phyloP scores from a whole-genome alignment of 371 early-diverging fungal species.

The Lichtheimia corymbifera region DNA sequence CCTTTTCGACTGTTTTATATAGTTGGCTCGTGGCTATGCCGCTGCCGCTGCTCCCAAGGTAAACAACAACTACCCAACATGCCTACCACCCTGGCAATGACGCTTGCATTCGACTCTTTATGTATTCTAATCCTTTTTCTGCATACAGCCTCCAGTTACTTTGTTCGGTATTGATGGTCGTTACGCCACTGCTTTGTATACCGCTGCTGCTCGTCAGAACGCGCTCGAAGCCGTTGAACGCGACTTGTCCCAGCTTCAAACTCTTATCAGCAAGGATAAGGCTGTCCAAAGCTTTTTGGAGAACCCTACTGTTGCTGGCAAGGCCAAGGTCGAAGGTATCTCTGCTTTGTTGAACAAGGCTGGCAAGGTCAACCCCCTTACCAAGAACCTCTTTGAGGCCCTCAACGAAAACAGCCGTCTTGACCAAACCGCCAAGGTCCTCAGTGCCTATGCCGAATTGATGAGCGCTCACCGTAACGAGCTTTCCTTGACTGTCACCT shows the following conservation, averaged over 20 bases:
- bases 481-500: constrained; percentile 85
- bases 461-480: constrained; percentile 94
- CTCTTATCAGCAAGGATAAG: constrained; percentile 72
- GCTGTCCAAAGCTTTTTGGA: constrained; percentile 74
- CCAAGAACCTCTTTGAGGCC: constrained; percentile 87
- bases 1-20: constrained; percentile 12
- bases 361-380: constrained; percentile 75
- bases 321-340: constrained; percentile 78
- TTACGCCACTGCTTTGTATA: constrained; percentile 95
- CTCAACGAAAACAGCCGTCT: constrained; percentile 95
- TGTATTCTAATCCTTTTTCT: not conserved
- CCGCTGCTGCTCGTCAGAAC: constrained; percentile 88
- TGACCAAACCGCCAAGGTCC: constrained; percentile 80
- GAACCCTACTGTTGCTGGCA: constrained; percentile 83
- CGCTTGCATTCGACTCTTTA: too few relatives aligned
- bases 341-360: constrained; percentile 56
- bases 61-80: constrained; percentile 12
- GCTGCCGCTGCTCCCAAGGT: constrained; percentile 54
- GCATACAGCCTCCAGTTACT: constrained; percentile 74
- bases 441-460: constrained; percentile 76
- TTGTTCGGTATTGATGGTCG: constrained; percentile 95
- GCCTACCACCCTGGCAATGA: too few relatives aligned
- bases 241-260: constrained; percentile 75
- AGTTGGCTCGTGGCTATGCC: constrained; percentile 62
- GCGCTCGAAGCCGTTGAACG: constrained; percentile 82